Evolutionary conservation across 345 rosid genomes (phyloP), one percentile per base, ranked within the genome.

Genomic region (Fremontodendron californicum): DNA sequence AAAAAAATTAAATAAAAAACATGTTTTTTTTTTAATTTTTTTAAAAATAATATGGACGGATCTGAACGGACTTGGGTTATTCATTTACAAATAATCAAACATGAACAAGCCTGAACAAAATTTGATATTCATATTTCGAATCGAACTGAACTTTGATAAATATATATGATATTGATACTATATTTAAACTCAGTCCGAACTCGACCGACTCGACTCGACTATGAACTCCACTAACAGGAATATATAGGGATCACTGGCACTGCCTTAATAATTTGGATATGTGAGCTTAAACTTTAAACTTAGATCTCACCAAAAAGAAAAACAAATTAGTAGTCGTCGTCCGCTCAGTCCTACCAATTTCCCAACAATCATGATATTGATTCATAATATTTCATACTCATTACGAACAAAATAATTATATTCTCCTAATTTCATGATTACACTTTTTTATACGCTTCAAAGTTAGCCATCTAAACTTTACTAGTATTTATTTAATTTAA

Each of bases 391-490:
- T 78, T 27, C 31, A 49, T 46, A 74, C 79, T 74, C 74, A 86
- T 72, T 62, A 60, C 75, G 61, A 61, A 58, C 35, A 54, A 66
- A 1, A 45, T 67, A 67, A 86, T 81, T 71, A 78, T 73, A 21
- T 51, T 74, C 78, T 71, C 70, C 58, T 61, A 58, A 42, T 35
- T 33, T 45, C 78, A 81, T 82, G 51, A 85, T 85, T 78, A 68
- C 73, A 71, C 43, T 43, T 45, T 45, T 54, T 54, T 5, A 46
- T 64, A 71, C 16, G 48, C 0, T 72, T 21, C 63, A 83, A 49
- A 57, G 31, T 51, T 46, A 8, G 27, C 79, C 67, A 69, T 29
- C 74, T 25, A 13, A 55, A 40, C 15, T 4, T 43, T 52, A 7
- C 0, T 6, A 16, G 57, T n/a, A 52, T 52, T 57, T 46, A 8